Evolutionary conservation across 2,329 filamentous ascomycete genomes (phyloP).

Genomic region (Chaetomium strumarium): DNA sequence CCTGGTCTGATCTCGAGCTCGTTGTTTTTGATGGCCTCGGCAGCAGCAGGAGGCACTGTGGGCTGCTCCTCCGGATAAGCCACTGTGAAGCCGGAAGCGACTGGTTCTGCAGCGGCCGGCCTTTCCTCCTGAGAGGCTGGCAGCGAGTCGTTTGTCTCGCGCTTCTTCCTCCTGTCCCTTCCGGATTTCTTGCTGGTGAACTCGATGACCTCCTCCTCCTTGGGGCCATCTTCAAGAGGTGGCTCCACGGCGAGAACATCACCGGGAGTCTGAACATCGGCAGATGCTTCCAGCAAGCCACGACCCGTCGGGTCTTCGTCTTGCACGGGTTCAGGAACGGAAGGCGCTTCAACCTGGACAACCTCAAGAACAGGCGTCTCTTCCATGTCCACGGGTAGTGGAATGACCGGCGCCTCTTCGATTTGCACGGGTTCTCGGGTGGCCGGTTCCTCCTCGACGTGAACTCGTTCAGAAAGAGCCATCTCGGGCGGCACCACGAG

Average conservation of each 20-base stretch:
- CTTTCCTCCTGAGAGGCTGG: constrained; percentile 12
- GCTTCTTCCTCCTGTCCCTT: constrained; percentile 31
- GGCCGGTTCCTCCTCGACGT: background rate
- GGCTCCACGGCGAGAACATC: background rate
- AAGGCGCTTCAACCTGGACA: background rate
- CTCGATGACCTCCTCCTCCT: constrained; percentile 10
- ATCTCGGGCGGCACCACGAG: background rate
- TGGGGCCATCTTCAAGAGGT: background rate
- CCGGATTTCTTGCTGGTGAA: constrained; percentile 23
- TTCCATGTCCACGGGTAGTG: background rate
- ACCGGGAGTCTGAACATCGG: constrained; percentile 1
- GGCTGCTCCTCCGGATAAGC: background rate
- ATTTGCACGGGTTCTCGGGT: background rate
- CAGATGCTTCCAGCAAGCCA: background rate
- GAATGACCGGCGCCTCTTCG: background rate
- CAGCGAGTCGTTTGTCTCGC: constrained; percentile 15
- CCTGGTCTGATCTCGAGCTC: constrained; percentile 21
- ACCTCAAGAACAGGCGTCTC: background rate
- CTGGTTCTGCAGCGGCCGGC: background rate
- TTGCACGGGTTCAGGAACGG: background rate
- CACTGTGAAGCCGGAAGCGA: background rate
- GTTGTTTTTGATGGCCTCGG: constrained; percentile 12
- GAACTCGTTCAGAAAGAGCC: background rate
- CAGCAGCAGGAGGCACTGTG: background rate
- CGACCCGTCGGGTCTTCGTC: background rate